Evolutionary conservation across 2,329 filamentous ascomycete genomes (phyloP).

Genomic region (Epichloe sp.): DNA sequence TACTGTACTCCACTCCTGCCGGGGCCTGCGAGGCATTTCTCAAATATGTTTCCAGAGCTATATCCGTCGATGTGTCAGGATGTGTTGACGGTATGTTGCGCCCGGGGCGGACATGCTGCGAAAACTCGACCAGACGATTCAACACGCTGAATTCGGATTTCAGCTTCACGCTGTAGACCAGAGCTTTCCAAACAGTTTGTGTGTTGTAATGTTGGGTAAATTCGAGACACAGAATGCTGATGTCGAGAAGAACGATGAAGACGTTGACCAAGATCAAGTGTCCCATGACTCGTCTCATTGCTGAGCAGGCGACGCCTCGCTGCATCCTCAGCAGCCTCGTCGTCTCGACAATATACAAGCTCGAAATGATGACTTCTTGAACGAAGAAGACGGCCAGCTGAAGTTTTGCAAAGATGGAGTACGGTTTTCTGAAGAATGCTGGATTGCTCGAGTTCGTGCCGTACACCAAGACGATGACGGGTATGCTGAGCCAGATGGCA

Average conservation of each 20-base stretch:
- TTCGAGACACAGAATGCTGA: constrained; percentile 21
- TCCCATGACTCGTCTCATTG: constrained; percentile 9
- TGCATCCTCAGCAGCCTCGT: constrained; percentile 32
- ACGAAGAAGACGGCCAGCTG: constrained; percentile 42
- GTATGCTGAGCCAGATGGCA: constrained; percentile 36
- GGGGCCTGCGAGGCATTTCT: not conserved
- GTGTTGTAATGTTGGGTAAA: constrained; percentile 17
- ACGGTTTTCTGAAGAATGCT: constrained; percentile 14
- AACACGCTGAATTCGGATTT: constrained; percentile 24
- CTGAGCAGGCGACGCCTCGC: constrained; percentile 13
- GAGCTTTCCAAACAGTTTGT: constrained; percentile 21
- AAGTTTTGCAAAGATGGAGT: constrained; percentile 37
- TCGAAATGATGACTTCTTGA: constrained; percentile 41
- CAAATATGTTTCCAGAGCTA: constrained; percentile 1
- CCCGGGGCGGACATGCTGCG: constrained; percentile 8
- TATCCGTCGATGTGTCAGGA: not conserved
- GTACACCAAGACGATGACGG: constrained; percentile 41
- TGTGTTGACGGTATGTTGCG: not conserved
- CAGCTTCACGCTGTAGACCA: constrained; percentile 24
- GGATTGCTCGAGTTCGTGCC: constrained; percentile 27
- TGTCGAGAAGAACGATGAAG: constrained; percentile 29
- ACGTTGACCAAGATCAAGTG: constrained; percentile 28
- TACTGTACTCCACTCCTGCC: not conserved
- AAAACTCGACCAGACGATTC: constrained; percentile 23
- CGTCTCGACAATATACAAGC: constrained; percentile 39